A percentile compares a stretch with the other conserved stretches of the same genome.
These are phyloP conservation scores for Pseudopyrenochaeta lycopersici DNA, from an alignment of 2,329 filamentous ascomycete genomes.

Conservation along the genomic window DNA sequence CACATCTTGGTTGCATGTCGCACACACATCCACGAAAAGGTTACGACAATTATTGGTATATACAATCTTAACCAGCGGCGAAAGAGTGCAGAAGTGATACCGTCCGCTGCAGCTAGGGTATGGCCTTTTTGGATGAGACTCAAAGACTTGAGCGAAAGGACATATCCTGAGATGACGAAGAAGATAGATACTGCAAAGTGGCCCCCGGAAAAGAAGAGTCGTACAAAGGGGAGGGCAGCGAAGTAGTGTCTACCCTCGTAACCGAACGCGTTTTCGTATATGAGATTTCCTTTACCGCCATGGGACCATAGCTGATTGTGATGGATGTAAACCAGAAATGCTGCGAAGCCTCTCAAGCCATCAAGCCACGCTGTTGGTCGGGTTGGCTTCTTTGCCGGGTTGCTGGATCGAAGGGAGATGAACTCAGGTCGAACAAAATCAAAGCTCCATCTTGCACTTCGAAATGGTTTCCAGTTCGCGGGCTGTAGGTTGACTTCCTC, in stretches of 20 bases:
- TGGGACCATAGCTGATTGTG: conserved; percentile 59
- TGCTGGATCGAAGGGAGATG: conserved; percentile 25
- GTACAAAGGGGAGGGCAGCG: conserved; percentile 52
- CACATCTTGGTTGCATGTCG: conserved; percentile 56
- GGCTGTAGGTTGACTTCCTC: conserved; percentile 37
- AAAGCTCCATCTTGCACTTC: conserved; percentile 39
- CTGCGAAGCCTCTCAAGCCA: conserved; percentile 72
- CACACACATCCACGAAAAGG: conserved; percentile 62
- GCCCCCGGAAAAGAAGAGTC: conserved; percentile 59
- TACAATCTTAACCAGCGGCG: conserved; percentile 61
- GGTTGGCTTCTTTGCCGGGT: conserved; percentile 26
- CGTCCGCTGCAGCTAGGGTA: conserved; percentile 51
- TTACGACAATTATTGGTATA: conserved; percentile 63
- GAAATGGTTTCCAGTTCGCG: conserved; percentile 36
- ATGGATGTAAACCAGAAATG: conserved; percentile 71
- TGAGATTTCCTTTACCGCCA: conserved; percentile 57
- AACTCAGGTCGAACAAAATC: conserved; percentile 45
- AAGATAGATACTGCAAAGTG: conserved; percentile 64
- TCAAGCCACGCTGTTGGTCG: conserved; percentile 59
- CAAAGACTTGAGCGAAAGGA: conserved; percentile 59
- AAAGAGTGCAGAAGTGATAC: conserved; percentile 59
- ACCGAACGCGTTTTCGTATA: conserved; percentile 48
- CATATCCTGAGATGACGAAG: conserved; percentile 64
- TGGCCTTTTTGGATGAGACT: conserved; percentile 55
- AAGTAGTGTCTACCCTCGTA: conserved; percentile 43